Percentiles rank a stretch among this genome's conserved stretches.
Conservation (phyloP, 352 stramenopile species). For the Phytophthora multivora region DNA sequence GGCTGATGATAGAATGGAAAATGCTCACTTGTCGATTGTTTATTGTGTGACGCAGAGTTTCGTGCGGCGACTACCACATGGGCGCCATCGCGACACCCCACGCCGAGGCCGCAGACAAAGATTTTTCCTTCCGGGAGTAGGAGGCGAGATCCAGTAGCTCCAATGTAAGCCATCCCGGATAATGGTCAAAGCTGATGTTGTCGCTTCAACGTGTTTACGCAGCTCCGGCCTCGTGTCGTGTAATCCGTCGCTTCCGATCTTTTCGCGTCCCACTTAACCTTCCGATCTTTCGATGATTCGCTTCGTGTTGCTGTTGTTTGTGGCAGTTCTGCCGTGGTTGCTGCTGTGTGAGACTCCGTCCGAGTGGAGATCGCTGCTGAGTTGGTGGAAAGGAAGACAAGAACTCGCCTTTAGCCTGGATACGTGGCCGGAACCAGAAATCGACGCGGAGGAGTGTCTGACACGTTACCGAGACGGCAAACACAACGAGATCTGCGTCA, state of each 20-base stretch:
- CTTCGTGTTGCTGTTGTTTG: conserved; percentile 14
- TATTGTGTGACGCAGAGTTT: conserved; percentile 43
- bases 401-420: conserved; percentile 19
- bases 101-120: conserved; percentile 70
- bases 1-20: not conserved
- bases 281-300: conserved; percentile 18
- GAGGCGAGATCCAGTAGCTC: conserved; percentile 10
- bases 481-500: conserved; percentile 53
- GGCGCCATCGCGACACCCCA: conserved; percentile 79
- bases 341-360: conserved; percentile 25
- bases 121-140: conserved; percentile 81
- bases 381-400: conserved; percentile 16
- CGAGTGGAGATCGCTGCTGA: conserved; percentile 24
- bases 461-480: conserved; percentile 44
- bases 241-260: conserved; percentile 26
- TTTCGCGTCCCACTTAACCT: conserved; percentile 10
- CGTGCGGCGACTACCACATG: conserved; percentile 90
- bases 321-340: conserved; percentile 22
- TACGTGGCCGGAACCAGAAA: conserved; percentile 28
- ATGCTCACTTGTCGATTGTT: conserved; percentile 8
- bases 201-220: conserved; percentile 7
- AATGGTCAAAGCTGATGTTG: not conserved
- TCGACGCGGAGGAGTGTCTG: conserved; percentile 50
- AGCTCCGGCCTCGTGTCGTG: not conserved
- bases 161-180: conserved; percentile 8